A percentile compares a stretch with the other conserved stretches of the same genome.
phyloP scores from a whole-genome alignment of 148 eudicot species.

The Beta vulgaris region DNA sequence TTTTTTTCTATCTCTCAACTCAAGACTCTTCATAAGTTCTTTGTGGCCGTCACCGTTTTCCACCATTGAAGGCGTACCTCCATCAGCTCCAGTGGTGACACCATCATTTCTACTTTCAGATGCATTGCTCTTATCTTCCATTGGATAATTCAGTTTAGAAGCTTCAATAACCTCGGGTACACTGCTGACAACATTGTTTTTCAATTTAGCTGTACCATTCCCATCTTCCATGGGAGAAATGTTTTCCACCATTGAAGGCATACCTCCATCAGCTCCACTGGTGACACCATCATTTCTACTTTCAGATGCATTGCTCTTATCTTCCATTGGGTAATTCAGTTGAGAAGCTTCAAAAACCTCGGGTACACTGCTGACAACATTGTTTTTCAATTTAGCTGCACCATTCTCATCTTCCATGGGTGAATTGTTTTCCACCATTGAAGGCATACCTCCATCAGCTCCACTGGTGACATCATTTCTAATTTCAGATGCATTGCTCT shows the following conservation, averaged over 20 bases:
- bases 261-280: constrained; percentile 11
- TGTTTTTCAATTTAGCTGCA: constrained; percentile 4
- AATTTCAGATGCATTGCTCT: not conserved
- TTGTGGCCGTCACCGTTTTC: constrained; percentile 24
- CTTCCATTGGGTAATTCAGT: constrained; percentile 18
- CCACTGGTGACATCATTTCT: not conserved
- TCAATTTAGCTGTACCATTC: constrained; percentile 2
- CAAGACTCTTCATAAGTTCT: constrained; percentile 37
- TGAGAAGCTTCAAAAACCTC: constrained; percentile 14
- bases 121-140: too few species aligned
- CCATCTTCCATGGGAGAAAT: constrained; percentile 16
- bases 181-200: not conserved
- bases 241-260: constrained; percentile 10
- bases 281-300: constrained; percentile 2
- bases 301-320: constrained; percentile 6
- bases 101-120: too few species aligned
- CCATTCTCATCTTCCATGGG: constrained; percentile 23
- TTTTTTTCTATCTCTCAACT: constrained; percentile 57
- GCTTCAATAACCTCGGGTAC: constrained; percentile 19
- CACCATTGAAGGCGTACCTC: constrained; percentile 5
- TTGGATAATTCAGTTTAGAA: constrained; percentile 19
- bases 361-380: constrained; percentile 11
- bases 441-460: not conserved
- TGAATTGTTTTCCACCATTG: too few species aligned
- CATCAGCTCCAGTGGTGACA: too few species aligned